Base-by-base conservation (phyloP, 805 yeast genomes). In the Schwanniomyces occidentalis region DNA sequence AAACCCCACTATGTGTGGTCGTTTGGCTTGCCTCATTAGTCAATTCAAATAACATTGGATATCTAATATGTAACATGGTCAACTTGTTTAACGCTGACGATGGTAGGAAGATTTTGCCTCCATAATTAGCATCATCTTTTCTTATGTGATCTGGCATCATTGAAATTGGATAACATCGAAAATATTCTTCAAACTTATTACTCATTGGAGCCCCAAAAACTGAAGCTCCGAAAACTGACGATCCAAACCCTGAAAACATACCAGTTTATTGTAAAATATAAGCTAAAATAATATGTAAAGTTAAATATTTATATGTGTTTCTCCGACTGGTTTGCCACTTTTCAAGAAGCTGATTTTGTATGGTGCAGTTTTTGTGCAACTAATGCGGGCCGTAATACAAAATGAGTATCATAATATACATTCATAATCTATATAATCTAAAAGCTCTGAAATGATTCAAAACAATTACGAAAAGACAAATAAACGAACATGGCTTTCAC, bases 21-120 rank as follows among this genome's bases (percentile, higher is more conserved):
- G 69, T 56, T 13, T 61, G 71, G 16, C 75, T 68, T 23, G 76
- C 82, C 48, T 83, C 95, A 36, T 85, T 84, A 21, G 70, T 67
- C 25, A 93, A 63, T 57, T 84, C 85, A 54, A 93, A 93, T 31
- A 93, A 70, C 99, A 93, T 93, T 0, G 99, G 99, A 53, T 93
- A 93, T 48, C 96, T 72, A 39, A 93, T 88, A 54, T 90, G 91
- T 25, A 93, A 67, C 86, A 86, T 85, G 3, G 96, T 84, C 39
- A 93, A 71, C 55, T 85, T 88, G 56, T 82, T 85, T 44, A 93
- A 73, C 0, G 98, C 93, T 24, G 95, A 85, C 15, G 95, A 93
- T 4, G 99, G 99, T 32, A 93, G 60, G 44, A 91, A 89, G 35
- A 93, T 88, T 66, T 93, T 93, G 44, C 99, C 99, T 8, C 99